These are phyloP conservation scores for Pseudoperonospora humuli DNA, from an alignment of 352 stramenopile species.

Conservation along the genomic window DNA sequence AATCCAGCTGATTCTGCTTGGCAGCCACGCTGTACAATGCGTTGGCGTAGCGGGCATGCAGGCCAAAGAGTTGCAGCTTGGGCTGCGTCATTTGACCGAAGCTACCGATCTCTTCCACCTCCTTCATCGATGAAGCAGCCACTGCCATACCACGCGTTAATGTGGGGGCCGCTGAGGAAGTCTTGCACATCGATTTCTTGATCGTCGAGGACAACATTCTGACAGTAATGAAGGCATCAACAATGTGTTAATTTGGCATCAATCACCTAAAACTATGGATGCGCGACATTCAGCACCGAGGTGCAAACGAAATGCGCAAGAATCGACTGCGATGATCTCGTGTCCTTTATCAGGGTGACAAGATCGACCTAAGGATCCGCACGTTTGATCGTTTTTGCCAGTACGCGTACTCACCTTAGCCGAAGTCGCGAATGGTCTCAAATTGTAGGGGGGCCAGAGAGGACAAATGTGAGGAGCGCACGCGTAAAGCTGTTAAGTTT, in stretches of 20 bases:
- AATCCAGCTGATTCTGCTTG: slow-evolving; percentile 74
- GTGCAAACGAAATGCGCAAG: no score
- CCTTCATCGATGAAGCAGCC: slow-evolving; percentile 28
- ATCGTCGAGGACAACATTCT: slow-evolving; percentile 69
- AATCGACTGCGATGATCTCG: no score
- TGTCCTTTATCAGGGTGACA: no score
- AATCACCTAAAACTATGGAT: no score
- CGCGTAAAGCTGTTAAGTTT: no score
- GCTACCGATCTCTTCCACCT: slow-evolving; percentile 59
- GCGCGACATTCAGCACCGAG: no score
- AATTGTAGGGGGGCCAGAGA: no score
- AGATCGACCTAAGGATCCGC: no score
- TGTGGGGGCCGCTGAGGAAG: slow-evolving; percentile 24
- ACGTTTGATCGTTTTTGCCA: no score
- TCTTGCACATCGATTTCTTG: slow-evolving; percentile 53
- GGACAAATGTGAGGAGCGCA: no score
- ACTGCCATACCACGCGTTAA: slow-evolving; percentile 33
- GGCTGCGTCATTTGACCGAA: slow-evolving; percentile 80
- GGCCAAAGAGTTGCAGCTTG: slow-evolving; percentile 93
- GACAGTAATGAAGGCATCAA: neutral
- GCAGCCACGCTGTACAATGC: slow-evolving; percentile 94
- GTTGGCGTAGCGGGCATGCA: slow-evolving; percentile 95
- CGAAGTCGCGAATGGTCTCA: no score
- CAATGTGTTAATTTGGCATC: slow-evolving; percentile 2
- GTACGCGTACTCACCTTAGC: no score